Evolutionary conservation across 306 rosid species (phyloP).

Genomic region (Gastrolobium villosum): DNA sequence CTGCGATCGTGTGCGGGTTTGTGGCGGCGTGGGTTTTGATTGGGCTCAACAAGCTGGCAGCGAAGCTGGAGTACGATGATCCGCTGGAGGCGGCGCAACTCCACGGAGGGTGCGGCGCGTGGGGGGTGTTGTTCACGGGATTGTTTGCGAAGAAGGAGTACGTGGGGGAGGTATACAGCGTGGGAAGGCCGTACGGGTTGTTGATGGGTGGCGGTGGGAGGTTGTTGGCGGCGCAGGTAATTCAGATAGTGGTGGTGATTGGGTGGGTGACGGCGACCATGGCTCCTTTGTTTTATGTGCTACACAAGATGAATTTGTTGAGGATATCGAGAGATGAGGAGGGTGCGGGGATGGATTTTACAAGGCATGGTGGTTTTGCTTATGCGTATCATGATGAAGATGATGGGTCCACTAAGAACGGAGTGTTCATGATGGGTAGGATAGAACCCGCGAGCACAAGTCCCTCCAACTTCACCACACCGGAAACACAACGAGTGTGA

Average conservation of each 20-base stretch:
- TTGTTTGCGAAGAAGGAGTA: slow-evolving; percentile 64
- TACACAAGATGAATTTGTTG: slow-evolving; percentile 62
- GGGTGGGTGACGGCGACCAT: slow-evolving; percentile 85
- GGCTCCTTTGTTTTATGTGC: slow-evolving; percentile 72
- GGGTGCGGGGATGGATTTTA: slow-evolving; percentile 78
- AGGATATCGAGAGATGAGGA: slow-evolving; percentile 72
- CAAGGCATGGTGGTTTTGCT: slow-evolving; percentile 87
- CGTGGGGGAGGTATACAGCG: slow-evolving; percentile 62
- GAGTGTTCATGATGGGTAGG: slow-evolving; percentile 42
- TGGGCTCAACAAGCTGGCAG: slow-evolving; percentile 65
- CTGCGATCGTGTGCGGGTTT: slow-evolving; percentile 77
- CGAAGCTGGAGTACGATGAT: slow-evolving; percentile 63
- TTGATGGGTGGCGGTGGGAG: slow-evolving; percentile 80
- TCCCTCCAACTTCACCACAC: not conserved
- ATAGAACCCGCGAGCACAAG: slow-evolving; percentile 38
- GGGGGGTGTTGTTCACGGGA: slow-evolving; percentile 82
- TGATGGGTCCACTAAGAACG: slow-evolving; percentile 3
- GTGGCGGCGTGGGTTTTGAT: slow-evolving; percentile 76
- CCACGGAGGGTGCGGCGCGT: slow-evolving; percentile 88
- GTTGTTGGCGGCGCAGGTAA: slow-evolving; percentile 70
- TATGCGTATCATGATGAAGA: slow-evolving; percentile 61
- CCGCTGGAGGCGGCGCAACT: slow-evolving; percentile 87
- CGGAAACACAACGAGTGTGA: not conserved
- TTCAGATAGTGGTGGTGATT: slow-evolving; percentile 60
- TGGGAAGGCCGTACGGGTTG: slow-evolving; percentile 64